A percentile compares a stretch with the other conserved stretches of the same genome.
Evolutionary conservation across 257 asterid species (phyloP).

Genomic region (Fraxinus americana): DNA sequence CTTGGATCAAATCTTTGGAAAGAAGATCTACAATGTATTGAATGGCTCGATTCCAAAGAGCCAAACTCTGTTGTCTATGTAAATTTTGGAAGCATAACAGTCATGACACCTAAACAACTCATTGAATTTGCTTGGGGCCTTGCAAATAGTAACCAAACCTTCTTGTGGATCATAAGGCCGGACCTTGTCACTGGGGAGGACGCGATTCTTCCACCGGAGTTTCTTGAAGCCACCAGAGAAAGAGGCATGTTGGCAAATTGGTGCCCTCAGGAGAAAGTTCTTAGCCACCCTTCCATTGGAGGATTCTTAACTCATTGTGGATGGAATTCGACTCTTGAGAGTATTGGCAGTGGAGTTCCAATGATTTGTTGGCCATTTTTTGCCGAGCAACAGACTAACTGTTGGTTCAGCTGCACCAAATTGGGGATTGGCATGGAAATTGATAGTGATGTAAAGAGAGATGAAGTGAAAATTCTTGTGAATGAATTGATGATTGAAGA

Average conservation of each 20-base stretch:
- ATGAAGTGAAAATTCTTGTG: slow-evolving; percentile 45
- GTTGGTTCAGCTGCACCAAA: slow-evolving; percentile 42
- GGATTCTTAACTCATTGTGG: slow-evolving; percentile 66
- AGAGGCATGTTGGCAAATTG: slow-evolving; percentile 46
- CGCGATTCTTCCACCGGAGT: slow-evolving; percentile 32
- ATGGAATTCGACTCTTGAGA: slow-evolving; percentile 59
- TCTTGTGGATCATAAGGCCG: slow-evolving; percentile 58
- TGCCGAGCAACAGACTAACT: slow-evolving; percentile 58
- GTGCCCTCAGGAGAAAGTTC: slow-evolving; percentile 65
- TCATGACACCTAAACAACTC: slow-evolving; percentile 42
- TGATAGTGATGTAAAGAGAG: slow-evolving; percentile 52
- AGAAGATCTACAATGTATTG: slow-evolving; percentile 41
- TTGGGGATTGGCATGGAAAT: slow-evolving; percentile 58
- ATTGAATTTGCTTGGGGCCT: slow-evolving; percentile 64
- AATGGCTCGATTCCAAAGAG: slow-evolving; percentile 55
- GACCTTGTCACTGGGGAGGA: slow-evolving; percentile 48
- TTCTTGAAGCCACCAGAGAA: slow-evolving; percentile 34
- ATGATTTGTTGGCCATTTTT: slow-evolving; percentile 72
- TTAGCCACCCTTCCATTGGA: slow-evolving; percentile 45
- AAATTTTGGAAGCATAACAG: slow-evolving; percentile 51
- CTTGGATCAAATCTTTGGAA: slow-evolving; percentile 57
- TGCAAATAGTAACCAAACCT: slow-evolving; percentile 39
- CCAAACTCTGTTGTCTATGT: slow-evolving; percentile 48
- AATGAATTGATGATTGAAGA: slow-evolving; percentile 43
- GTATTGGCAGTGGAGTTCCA: slow-evolving; percentile 42